Evolutionary conservation across 2,329 filamentous ascomycete species (phyloP).

Genomic region (Chaetothyriales sp.): DNA sequence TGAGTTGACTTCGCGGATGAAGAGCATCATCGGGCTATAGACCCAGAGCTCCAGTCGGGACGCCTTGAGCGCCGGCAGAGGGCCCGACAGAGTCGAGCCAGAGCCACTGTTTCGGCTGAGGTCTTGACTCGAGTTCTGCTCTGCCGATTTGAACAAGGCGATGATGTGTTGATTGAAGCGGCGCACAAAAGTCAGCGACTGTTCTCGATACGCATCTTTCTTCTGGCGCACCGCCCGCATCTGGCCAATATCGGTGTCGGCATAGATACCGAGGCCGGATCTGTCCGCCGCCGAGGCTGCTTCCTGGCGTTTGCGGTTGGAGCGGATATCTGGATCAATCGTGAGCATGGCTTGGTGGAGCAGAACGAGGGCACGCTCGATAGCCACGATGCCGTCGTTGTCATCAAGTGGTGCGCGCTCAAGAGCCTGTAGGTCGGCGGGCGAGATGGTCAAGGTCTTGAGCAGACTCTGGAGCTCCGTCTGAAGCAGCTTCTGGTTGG

Average conservation of each 20-base stretch:
- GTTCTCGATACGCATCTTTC: slow-evolving; percentile 70
- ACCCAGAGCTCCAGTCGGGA: slow-evolving; percentile 67
- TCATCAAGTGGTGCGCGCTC: slow-evolving; percentile 59
- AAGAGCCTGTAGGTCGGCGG: slow-evolving; percentile 58
- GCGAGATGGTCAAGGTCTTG: slow-evolving; percentile 76
- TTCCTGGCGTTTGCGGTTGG: slow-evolving; percentile 34
- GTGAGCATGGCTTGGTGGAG: slow-evolving; percentile 87
- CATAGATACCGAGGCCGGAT: slow-evolving; percentile 40
- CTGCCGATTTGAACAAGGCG: slow-evolving; percentile 60
- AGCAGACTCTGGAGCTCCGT: slow-evolving; percentile 80
- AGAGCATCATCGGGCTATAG: slow-evolving; percentile 75
- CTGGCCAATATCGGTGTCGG: slow-evolving; percentile 58
- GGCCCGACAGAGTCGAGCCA: slow-evolving; percentile 45
- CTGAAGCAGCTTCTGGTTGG: slow-evolving; percentile 87
- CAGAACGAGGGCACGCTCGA: slow-evolving; percentile 61
- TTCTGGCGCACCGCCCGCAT: slow-evolving; percentile 94
- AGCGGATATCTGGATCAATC: slow-evolving; percentile 68
- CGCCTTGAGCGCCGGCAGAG: slow-evolving; percentile 53
- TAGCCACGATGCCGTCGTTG: slow-evolving; percentile 53
- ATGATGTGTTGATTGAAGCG: slow-evolving; percentile 71
- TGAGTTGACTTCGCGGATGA: slow-evolving; percentile 69
- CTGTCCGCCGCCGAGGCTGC: slow-evolving; percentile 26
- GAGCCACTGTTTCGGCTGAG: slow-evolving; percentile 31
- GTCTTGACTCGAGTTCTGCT: slow-evolving; percentile 52
- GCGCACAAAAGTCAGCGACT: slow-evolving; percentile 61